Percentiles rank a stretch among this genome's conserved stretches.
phyloP scores from a whole-genome alignment of 2,329 filamentous ascomycete species.

The Canariomyces notabilis region DNA sequence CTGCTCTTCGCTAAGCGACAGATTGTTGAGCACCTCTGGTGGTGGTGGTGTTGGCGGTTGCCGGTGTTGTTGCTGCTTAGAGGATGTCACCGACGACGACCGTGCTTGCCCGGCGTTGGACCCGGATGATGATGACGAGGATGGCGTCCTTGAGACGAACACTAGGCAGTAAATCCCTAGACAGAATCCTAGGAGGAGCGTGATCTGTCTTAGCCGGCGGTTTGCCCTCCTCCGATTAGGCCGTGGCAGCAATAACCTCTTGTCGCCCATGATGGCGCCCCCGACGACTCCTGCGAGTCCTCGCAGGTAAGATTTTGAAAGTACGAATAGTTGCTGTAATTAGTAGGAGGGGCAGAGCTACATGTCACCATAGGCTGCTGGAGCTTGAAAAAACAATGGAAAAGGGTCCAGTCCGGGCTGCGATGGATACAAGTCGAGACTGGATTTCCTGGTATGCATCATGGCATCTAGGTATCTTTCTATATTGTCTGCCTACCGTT shows the following conservation, averaged over 20 bases:
- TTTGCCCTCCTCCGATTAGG: slow-evolving; percentile 16
- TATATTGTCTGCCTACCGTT: too few species aligned
- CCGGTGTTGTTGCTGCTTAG: background rate
- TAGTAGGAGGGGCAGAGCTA: too few species aligned
- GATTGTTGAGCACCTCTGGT: slow-evolving; percentile 29
- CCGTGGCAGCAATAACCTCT: slow-evolving; percentile 14
- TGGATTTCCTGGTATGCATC: too few species aligned
- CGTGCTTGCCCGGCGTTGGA: too few species aligned
- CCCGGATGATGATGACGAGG: background rate
- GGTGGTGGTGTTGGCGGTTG: slow-evolving; percentile 6
- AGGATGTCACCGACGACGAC: background rate
- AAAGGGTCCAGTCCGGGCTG: too few species aligned
- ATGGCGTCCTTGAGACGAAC: slow-evolving; percentile 17
- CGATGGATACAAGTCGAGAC: too few species aligned
- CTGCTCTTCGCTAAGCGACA: slow-evolving; percentile 38
- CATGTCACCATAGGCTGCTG: too few species aligned
- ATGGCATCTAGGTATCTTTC: too few species aligned
- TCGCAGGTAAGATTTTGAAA: too few species aligned
- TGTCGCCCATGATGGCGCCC: slow-evolving; percentile 17
- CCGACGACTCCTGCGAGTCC: background rate
- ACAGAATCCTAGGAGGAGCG: slow-evolving; percentile 19
- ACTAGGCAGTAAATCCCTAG: slow-evolving; percentile 26
- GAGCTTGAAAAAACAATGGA: too few species aligned
- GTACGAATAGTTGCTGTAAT: too few species aligned
- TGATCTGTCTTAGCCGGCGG: slow-evolving; percentile 23